Base-by-base conservation (phyloP, 2,329 filamentous ascomycete genomes). In the Aspergillus oerlinghausenensis region DNA sequence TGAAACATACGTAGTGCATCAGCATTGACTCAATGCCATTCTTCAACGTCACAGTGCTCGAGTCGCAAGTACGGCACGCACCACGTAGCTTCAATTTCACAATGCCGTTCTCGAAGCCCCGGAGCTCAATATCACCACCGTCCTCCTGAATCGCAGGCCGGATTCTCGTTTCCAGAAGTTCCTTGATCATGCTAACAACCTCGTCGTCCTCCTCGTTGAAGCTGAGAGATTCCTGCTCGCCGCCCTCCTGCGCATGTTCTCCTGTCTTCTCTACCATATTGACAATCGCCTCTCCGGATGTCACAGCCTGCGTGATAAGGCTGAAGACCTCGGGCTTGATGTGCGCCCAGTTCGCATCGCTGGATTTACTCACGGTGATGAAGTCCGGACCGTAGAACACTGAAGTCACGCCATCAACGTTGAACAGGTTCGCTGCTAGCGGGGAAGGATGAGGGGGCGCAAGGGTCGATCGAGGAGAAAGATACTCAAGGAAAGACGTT, bases 1-100 rank as follows among this genome's bases (percentile, higher is more conserved):
- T 53, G 19, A 38, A 49, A 85, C 88, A 83, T 75, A 92, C 89
- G 74, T 94, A 94, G 74, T 93, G 90, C 90, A 96, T 97, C 72
- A 97, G 75, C 94, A 99, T 97, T 63, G 90, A 90, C 81, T 99
- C 94, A 65, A 99, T 99, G 6, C 94, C 94, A 72, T 95, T 97
- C 81, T 96, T 96, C 64, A 99, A 76, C 29, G 94, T 99, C 38
- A 97, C 92, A 0, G 94, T 97, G 73, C 92, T 97, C 49, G 90
- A 96, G 74, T 97, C 94, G 73, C 94, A 99, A 21, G 93, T 97
- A 63, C 94, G 83, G 75, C 94, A 99, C 21, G 94, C 94, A 17
- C 94, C 94, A 50, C 93, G 83, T 67, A 99, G 77, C 81, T 96
- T 97, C 67, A 96, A 72, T 66, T 85, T 73, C n/a, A 96, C 94